These are phyloP conservation scores for Mycosphaerella sp. DNA, from an alignment of 2,329 filamentous ascomycete species.

Conservation along the genomic window DNA sequence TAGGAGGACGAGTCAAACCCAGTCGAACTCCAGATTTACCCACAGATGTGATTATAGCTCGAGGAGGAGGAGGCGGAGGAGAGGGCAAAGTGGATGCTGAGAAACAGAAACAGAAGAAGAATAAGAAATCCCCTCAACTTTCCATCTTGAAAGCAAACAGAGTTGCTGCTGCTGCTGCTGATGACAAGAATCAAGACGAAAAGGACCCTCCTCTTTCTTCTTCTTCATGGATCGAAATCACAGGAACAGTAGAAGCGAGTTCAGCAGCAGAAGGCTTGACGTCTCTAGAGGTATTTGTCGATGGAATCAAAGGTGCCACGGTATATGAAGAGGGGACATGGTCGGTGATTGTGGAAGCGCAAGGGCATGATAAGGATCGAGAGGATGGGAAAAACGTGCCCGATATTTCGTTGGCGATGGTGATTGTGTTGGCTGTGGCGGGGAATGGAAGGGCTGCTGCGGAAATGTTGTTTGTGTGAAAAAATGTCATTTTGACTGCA, in stretches of 20 bases:
- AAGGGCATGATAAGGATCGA: background rate
- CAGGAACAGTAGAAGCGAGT: background rate
- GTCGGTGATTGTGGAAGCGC: background rate
- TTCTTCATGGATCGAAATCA: background rate
- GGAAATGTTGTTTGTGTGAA: background rate
- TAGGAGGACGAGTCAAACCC: background rate
- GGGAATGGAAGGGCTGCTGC: background rate
- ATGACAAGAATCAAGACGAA: background rate
- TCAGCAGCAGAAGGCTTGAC: background rate
- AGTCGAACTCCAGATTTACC: background rate
- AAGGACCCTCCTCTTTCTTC: background rate
- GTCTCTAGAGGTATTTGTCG: background rate
- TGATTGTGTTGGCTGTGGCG: background rate
- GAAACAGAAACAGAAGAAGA: too few relatives aligned
- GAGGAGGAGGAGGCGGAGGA: too few relatives aligned
- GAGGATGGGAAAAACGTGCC: background rate
- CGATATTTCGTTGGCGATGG: background rate
- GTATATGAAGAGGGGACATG: background rate
- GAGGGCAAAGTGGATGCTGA: too few relatives aligned
- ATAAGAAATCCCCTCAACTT: background rate
- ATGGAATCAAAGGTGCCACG: background rate
- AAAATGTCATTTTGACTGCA: background rate
- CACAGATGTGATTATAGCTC: background rate
- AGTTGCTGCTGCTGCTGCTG: too few relatives aligned
- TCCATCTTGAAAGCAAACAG: background rate